Percentiles rank a stretch among this genome's conserved stretches.
Conservation (phyloP, 176 grass and related monocot species). For the Pharus latifolius region DNA sequence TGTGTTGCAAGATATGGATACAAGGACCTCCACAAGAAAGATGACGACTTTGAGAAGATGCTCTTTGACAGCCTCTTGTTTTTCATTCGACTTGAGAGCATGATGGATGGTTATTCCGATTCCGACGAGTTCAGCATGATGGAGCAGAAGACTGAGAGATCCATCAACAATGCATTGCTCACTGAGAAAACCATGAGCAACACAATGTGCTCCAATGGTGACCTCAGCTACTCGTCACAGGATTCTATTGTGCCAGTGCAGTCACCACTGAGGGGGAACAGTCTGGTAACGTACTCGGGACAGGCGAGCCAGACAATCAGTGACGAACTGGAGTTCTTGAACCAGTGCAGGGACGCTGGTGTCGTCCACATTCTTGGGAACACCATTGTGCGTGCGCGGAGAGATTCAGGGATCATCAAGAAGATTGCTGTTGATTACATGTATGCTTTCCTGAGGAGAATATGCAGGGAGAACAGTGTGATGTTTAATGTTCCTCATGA, state of each 20-base stretch:
- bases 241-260: conserved; percentile 58
- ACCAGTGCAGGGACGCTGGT: conserved; percentile 77
- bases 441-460: conserved; percentile 80
- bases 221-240: conserved; percentile 51
- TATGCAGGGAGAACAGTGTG: conserved; percentile 94
- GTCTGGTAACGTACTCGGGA: conserved; percentile 8
- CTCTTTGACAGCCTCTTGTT: conserved; percentile 51
- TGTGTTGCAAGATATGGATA: conserved; percentile 88
- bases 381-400: conserved; percentile 64
- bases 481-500: conserved; percentile 90
- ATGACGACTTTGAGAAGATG: conserved; percentile 89
- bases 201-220: conserved; percentile 32
- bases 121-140: conserved; percentile 57
- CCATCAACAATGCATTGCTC: conserved; percentile 1
- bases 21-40: conserved; percentile 87
- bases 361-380: conserved; percentile 98
- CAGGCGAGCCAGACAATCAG: conserved; percentile 33
- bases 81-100: conserved; percentile 74
- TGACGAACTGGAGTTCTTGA: conserved; percentile 82
- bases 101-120: conserved; percentile 94
- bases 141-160: not conserved
- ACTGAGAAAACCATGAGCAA: conserved; percentile 17
- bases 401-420: conserved; percentile 71
- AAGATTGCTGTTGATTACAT: conserved; percentile 70
- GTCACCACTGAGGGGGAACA: conserved; percentile 7